These are phyloP conservation scores for Mycena chlorophos DNA, from an alignment of 768 basidiomycete genomes.

Conservation along the genomic window DNA sequence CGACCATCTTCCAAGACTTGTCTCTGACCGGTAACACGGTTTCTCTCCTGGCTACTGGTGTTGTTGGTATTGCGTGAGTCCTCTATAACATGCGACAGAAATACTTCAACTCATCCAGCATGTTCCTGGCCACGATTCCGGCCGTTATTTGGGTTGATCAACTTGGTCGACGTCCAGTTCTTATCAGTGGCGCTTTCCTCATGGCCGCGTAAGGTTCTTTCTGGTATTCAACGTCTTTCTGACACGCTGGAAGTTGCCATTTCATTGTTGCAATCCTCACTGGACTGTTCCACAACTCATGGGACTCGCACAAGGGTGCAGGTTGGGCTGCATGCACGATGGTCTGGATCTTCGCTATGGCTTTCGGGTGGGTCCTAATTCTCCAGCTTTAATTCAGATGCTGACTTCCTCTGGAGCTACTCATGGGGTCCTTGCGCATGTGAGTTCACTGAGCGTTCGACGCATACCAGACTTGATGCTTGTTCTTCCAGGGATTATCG, in stretches of 20 bases:
- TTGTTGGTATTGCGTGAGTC: conserved; percentile 75
- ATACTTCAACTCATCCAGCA: conserved; percentile 38
- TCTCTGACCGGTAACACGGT: conserved; percentile 62
- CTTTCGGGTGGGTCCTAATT: conserved; percentile 32
- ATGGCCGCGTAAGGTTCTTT: conserved; percentile 56
- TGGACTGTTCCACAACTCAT: conserved; percentile 57
- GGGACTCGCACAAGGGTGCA: conserved; percentile 51
- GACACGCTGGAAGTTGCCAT: conserved; percentile 50
- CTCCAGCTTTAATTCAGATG: neutral
- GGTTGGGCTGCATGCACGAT: conserved; percentile 72
- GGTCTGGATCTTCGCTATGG: conserved; percentile 76
- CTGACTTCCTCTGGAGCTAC: neutral
- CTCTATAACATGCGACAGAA: neutral
- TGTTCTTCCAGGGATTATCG: conserved; percentile 64
- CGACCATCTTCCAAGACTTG: conserved; percentile 62
- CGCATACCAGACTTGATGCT: conserved; percentile 27
- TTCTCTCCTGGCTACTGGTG: conserved; percentile 56
- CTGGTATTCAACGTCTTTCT: conserved; percentile 13
- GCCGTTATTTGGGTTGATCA: conserved; percentile 83
- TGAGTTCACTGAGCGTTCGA: neutral
- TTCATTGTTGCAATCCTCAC: conserved; percentile 68
- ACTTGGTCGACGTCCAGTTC: conserved; percentile 70
- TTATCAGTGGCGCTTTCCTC: conserved; percentile 71
- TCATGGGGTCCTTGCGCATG: neutral
- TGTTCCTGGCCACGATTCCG: conserved; percentile 78